Conservation (phyloP, 2,329 filamentous ascomycete genomes). For the Alternaria ventricosa region DNA sequence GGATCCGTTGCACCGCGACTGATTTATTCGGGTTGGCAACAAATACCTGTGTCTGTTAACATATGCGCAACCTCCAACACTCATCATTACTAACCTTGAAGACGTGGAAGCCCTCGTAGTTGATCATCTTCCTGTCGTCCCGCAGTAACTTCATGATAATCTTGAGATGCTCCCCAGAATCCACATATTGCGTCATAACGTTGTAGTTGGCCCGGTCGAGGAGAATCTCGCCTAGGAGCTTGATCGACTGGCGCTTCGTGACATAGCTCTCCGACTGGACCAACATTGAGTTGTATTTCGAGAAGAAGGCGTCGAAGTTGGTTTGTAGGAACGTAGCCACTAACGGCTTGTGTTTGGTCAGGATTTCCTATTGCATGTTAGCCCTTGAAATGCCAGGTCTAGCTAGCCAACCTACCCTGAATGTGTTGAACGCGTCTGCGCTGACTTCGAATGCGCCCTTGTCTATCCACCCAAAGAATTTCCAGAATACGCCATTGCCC, state of each 20-base stretch:
- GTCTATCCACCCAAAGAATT: constrained; percentile 97
- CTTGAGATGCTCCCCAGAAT: constrained; percentile 93
- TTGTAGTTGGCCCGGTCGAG: constrained; percentile 95
- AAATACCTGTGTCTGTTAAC: constrained; percentile 69
- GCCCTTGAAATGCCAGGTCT: neutral
- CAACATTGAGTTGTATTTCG: constrained; percentile 83
- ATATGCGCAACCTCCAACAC: neutral
- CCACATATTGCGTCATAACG: constrained; percentile 97
- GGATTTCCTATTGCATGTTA: constrained; percentile 71
- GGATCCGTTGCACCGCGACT: constrained; percentile 90
- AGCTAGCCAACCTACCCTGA: constrained; percentile 67
- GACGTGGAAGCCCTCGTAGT: constrained; percentile 98
- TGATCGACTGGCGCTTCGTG: constrained; percentile 97
- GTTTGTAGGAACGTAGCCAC: constrained; percentile 85
- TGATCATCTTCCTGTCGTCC: constrained; percentile 97
- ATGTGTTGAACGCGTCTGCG: constrained; percentile 96
- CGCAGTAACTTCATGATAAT: constrained; percentile 97
- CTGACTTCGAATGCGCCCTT: constrained; percentile 95
- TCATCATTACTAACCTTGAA: constrained; percentile 71
- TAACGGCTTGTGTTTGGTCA: constrained; percentile 92
- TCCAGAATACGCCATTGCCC: constrained; percentile 91
- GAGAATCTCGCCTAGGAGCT: constrained; percentile 91
- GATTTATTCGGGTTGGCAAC: constrained; percentile 99
- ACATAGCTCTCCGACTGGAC: constrained; percentile 96
- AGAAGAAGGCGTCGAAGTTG: constrained; percentile 94